Evolutionary conservation across 257 asterid species (phyloP), one percentile per base, ranked within the genome.

Genomic region (Capsicum baccatum): DNA sequence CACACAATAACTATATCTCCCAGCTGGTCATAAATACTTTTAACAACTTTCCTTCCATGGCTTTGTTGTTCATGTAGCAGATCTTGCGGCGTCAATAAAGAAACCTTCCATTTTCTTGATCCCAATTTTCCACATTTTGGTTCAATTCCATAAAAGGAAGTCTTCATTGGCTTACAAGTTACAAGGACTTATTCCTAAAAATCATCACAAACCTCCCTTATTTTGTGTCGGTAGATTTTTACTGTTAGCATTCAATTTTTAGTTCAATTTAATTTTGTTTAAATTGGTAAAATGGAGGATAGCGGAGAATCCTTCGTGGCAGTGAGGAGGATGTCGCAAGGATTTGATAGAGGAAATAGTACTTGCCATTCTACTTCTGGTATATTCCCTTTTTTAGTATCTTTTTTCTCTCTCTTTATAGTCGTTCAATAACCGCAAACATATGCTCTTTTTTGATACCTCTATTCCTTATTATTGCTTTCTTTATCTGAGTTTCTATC

Each of bases 301-400:
- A 82, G 84, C 67, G 84, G 86, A 79, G 86, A 73, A 67, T 85
- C 87, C 19, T 85, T 85, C 59, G 87, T 85, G 55, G 84, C 87
- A 11, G 87, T 85, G 33, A 44, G 87, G 82, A 79, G 87, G 71
- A 80, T 85, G 56, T 80, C 87, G 9, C 84, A 82, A 71, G 63
- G 79, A 68, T 70, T 82, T n/a, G 84, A 66, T 17, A 82, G 84
- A 62, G 60, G 84, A 16, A 81, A 67, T 70, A 88, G 82, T 67
- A 66, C 80, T 66, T 82, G 84, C 79, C 84, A 82, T 67, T 82
- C 84, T 8, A 21, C 66, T 66, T 67, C 68, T 52, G 84, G 84
- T 82, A 82, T 73, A 12, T 12, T 50, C 19, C 60, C 15, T 57
- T 50, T 50, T 59, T 66, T 67, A 67, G 14, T 33, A 13, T 67